Evolutionary conservation across 2,329 filamentous ascomycete species (phyloP).

Genomic region (Elsinoe fawcettii): DNA sequence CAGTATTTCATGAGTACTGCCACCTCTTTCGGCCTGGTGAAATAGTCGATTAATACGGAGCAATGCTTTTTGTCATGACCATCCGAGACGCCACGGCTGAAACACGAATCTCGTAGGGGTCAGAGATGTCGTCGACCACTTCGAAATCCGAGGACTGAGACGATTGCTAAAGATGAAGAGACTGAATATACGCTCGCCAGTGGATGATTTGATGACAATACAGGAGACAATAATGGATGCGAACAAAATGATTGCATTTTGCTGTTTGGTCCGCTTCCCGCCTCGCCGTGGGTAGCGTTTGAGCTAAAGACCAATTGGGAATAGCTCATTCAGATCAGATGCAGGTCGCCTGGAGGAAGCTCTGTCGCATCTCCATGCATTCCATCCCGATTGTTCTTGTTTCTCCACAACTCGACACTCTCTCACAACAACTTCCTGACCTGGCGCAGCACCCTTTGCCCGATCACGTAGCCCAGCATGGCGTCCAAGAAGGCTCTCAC

Average conservation of each 20-base stretch:
- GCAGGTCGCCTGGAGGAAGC: background rate
- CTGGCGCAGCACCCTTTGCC: background rate
- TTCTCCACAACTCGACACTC: background rate
- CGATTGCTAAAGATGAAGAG: background rate
- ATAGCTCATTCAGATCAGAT: background rate
- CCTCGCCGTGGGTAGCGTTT: constrained; percentile 7
- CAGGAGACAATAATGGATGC: constrained; percentile 2
- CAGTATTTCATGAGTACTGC: background rate
- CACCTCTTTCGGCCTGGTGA: background rate
- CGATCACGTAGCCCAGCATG: constrained; percentile 16
- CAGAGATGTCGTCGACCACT: background rate
- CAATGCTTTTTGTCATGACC: constrained; percentile 6
- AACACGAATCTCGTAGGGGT: background rate
- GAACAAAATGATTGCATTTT: constrained; percentile 7
- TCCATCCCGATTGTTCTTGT: background rate
- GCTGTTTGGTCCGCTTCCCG: constrained; percentile 10
- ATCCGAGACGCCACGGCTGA: constrained; percentile 13
- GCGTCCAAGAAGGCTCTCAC: constrained; percentile 31
- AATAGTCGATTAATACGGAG: background rate
- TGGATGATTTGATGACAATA: constrained; percentile 2
- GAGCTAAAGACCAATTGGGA: background rate
- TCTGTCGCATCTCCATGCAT: background rate
- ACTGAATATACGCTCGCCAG: background rate
- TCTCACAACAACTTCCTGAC: background rate
- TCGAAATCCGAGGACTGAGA: background rate